phyloP scores from a whole-genome alignment of 768 basidiomycete genomes.

The Russula brevipes region DNA sequence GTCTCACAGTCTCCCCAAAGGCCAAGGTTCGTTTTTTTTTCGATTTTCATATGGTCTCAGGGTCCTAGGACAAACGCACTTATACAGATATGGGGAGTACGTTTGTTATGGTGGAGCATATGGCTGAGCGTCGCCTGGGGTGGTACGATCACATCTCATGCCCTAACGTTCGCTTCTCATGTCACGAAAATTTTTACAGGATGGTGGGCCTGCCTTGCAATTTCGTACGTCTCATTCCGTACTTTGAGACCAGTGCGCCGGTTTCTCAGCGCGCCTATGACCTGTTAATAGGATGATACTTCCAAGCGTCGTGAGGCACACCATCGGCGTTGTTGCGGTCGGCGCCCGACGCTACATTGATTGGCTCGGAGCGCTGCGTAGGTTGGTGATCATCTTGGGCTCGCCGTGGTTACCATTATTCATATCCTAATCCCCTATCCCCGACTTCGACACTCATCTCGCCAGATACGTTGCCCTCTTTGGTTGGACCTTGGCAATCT shows the following conservation, averaged over 20 bases:
- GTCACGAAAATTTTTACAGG: constrained; percentile 35
- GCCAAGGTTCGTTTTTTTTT: constrained; percentile 41
- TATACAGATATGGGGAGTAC: constrained; percentile 51
- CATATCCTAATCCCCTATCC: background rate
- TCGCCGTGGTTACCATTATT: constrained; percentile 26
- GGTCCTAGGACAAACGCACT: background rate
- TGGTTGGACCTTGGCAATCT: constrained; percentile 58
- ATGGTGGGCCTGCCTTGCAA: constrained; percentile 75
- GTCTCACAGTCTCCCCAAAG: constrained; percentile 46
- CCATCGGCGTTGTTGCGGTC: constrained; percentile 70
- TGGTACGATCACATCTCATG: constrained; percentile 36
- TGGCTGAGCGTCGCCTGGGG: constrained; percentile 80
- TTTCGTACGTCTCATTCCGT: constrained; percentile 43
- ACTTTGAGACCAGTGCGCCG: background rate
- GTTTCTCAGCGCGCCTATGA: background rate
- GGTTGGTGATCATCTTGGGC: constrained; percentile 37
- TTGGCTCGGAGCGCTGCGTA: constrained; percentile 62
- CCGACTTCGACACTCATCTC: background rate
- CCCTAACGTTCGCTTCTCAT: background rate
- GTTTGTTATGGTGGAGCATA: constrained; percentile 73
- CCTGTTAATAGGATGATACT: constrained; percentile 33
- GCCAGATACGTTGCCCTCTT: constrained; percentile 59
- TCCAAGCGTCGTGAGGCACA: constrained; percentile 51
- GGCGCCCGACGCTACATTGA: constrained; percentile 71
- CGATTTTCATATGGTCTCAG: constrained; percentile 1